Base-by-base conservation (phyloP, 2,329 filamentous ascomycete species). In the Nothopassalora personata region DNA sequence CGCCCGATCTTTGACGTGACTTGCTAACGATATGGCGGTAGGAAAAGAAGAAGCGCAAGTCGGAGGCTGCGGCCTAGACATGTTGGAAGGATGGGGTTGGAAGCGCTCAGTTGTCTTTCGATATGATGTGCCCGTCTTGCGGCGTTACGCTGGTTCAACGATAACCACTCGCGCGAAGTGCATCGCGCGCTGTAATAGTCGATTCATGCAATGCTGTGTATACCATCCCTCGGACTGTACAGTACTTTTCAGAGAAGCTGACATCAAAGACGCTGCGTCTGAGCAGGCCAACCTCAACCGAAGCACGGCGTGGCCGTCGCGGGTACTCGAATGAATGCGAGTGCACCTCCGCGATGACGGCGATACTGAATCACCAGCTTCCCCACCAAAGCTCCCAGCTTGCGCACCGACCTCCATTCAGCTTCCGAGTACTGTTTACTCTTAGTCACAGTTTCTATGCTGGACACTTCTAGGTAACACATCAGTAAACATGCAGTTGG, bases 401-500 rank as follows among this genome's bases (percentile, higher is more conserved):
- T 2, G 11, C 46, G 23, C 23, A 48, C 27, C 46, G 28, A 48
- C 28, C 28, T 33, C 23, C 15, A 30, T 15, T 31, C 28, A 31
- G 13, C 46, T 51, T 18, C 10, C 23, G 13, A 18, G 8, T 47
- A 47, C 33, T 27, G 33, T 39, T 56, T 34, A 51, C 49, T 51
- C 30, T 34, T 51, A 51, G 49, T 51, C 49, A 51, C 33, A 9
- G 54, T 56, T 56, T 56, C 54, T 43, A 30, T 49, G 43, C 43
- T 10, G 28, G 11, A 31, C 46, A 19, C 19, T 19, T 19, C 43
- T 13, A 30, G 10, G n/a, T 31, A 43, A 27, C 27, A 48, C 11
- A 28, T 31, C 57, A 48, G 52, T 18, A 50, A 71, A 56, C n/a
- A 74, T 74, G 72, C 71, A 74, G 56, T 61, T 74, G 56, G 70